Evolutionary conservation across 768 basidiomycete genomes (phyloP), one percentile per base, ranked within the genome.

Genomic region (Serpula lacrymans): DNA sequence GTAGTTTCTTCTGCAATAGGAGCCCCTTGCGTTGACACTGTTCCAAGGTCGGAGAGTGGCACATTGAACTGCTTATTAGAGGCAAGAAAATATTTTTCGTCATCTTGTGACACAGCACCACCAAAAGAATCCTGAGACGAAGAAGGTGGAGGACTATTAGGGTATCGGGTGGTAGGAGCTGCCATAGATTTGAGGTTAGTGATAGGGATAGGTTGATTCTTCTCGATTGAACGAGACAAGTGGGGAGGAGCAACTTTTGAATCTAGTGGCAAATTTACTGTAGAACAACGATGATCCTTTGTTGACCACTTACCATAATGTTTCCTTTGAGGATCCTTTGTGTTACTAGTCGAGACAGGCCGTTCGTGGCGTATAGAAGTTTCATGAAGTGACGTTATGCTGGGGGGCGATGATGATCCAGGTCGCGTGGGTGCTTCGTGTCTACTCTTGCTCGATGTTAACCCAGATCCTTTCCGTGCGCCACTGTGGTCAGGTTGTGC

Each of bases 81-180:
- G 11, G 73, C 69, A 4, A 82, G 47, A 46, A 70, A 75, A 20
- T 55, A 59, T 38, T 69, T 64, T 21, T 70, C 69, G 7, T 68
- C 70, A 43, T 80, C 72, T 26, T 70, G 67, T 2, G 72, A 67
- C n/a, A 70, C 46, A 25, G 68, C 66, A 24, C 69, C 75, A 28
- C 70, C 80, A 44, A 86, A 83, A 2, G 84, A 85, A 55, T 84
- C 82, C 54, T 77, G 71, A 3, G 81, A 80, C 7, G 58, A 55
- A 26, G 51, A 52, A 5, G 68, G 67, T 16, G 60, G 61, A n/a
- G 68, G 68, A 18, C 69, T 58, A 33, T 34, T 53, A 35, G 42
- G 50, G n/a, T 43, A 47, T 18, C 45, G 49, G 14, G 51, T 52
- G 11, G 46, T 49, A 39, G 48, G 40, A 11, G 47, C 12, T 14